Evolutionary conservation across 306 rosid genomes (phyloP).

Genomic region (Begonia masoniana): DNA sequence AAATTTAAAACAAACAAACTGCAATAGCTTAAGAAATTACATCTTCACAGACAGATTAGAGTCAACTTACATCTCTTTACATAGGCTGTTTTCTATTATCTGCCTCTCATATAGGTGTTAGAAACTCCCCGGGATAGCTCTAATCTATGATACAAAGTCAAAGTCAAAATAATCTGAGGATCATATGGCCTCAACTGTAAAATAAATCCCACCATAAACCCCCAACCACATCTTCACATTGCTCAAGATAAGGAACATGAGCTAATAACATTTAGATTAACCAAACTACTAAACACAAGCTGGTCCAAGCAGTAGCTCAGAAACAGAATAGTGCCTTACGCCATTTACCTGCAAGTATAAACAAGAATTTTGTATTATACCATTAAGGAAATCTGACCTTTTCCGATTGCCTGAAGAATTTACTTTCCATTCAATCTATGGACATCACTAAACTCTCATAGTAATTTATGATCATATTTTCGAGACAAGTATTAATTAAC

Average conservation of each 20-base stretch:
- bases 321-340: constrained; percentile 12
- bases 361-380: too few relatives aligned
- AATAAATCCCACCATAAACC: constrained; percentile 29
- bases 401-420: too few relatives aligned
- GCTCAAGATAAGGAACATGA: constrained; percentile 16
- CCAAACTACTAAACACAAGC: constrained; percentile 30
- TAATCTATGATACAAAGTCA: constrained; percentile 49
- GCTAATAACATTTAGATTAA: constrained; percentile 7
- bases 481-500: too few relatives aligned
- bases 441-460: neutral
- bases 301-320: constrained; percentile 15
- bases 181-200: constrained; percentile 21
- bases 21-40: too few relatives aligned
- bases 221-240: constrained; percentile 14
- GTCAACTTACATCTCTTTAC: constrained; percentile 21
- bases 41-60: too few relatives aligned
- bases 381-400: constrained; percentile 2
- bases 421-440: too few relatives aligned
- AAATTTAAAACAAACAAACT: too few relatives aligned
- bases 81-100: constrained; percentile 12
- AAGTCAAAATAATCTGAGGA: constrained; percentile 29
- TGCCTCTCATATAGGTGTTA: constrained; percentile 33
- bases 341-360: constrained; percentile 21
- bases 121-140: constrained; percentile 14
- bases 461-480: neutral